Evolutionary conservation across 495 filamentous ascomycete species (phyloP), one percentile per base, ranked within the genome.

Genomic region (Podospora conica): DNA sequence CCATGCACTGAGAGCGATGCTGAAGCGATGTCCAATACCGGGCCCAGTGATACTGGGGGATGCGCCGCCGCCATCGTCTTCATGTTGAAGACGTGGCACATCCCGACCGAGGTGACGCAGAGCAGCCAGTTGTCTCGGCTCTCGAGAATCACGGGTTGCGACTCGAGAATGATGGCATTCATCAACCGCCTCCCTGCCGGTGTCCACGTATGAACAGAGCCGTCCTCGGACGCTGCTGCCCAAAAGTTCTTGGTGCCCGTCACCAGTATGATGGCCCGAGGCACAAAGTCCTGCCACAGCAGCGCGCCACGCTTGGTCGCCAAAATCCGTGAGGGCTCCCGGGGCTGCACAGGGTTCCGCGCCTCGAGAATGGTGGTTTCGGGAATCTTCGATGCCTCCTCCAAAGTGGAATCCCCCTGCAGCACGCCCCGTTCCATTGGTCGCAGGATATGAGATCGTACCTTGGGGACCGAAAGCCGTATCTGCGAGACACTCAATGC

Each of bases 81-180:
- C 67, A 96, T 83, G 74, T 98, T 93, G 92, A 95, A 98, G 33
- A 98, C 91, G 73, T 97, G 88, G 71, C 90, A 94, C 77, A 95
- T 85, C 9, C 95, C 95, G 25, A 90, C 89, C 6, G 96, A 88
- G 0, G 92, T 91, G 63, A 99, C 88, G 71, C 90, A 93, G 56
- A 98, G 82, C 12, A 99, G 77, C 89, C 90, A 97, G 78, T 88
- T 91, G 9, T 91, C 92, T 58, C 92, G 86, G 71, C 88, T 93
- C 71, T 98, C 95, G 11, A 98, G 80, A 62, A 98, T 92, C 29
- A 97, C 93, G 2, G 95, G 92, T 69, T 97, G 93, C 6, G 94
- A 89, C 75, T 98, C 96, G 48, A 97, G 77, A 2, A 97, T 84
- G 55, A 97, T 78, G 6, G 93, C 87, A 71, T 90, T 96, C 64